Evolutionary conservation across 2,329 filamentous ascomycete genomes (phyloP), one percentile per base, ranked within the genome.

Genomic region (Neophaeococcomyces mojaviensis): DNA sequence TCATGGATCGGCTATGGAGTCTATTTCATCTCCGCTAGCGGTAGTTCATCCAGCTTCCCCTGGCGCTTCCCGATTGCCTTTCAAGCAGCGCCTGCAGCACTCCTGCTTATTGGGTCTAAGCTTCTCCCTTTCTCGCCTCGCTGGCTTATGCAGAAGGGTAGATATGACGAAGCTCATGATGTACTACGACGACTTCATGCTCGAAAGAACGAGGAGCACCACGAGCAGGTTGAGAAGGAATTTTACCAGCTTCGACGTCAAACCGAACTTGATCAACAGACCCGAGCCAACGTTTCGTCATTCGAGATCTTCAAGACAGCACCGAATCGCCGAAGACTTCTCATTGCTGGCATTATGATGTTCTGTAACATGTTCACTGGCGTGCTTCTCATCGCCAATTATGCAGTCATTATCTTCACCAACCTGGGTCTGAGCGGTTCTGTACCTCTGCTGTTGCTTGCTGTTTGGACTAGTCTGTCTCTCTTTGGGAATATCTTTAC

Each of bases 81-180:
- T 39, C 69, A 72, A 51, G 62, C 58, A 26, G 55, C 64, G 2
- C 66, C 66, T 15, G 62, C 69, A 0, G 44, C 70, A 3, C 55
- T 69, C 9, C 60, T 72, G 3, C 59, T 71, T 0, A 55, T 58
- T 12, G 65, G 64, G 13, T 64, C 59, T 31, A 58, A 58, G 6
- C 64, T 60, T 53, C 59, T 73, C 8, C 86, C 85, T 0, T 67
- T 62, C 44, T 69, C 66, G 10, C 69, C 69, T 8, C 63, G 68
- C 33, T 71, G 67, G 67, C 61, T 70, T 8, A 52, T 73, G 15
- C 62, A 67, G 15, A 63, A 72, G 35, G 68, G 64, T 36, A 60
- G 66, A 2, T 44, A 54, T 57, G 72, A 70, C 1, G 65, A 71
- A 59, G 61, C 64, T 13, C 56, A 61, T 26, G 59, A 58, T 3